Base-by-base conservation (phyloP, 163 green algal genomes). In the Prototheca cutis region DNA sequence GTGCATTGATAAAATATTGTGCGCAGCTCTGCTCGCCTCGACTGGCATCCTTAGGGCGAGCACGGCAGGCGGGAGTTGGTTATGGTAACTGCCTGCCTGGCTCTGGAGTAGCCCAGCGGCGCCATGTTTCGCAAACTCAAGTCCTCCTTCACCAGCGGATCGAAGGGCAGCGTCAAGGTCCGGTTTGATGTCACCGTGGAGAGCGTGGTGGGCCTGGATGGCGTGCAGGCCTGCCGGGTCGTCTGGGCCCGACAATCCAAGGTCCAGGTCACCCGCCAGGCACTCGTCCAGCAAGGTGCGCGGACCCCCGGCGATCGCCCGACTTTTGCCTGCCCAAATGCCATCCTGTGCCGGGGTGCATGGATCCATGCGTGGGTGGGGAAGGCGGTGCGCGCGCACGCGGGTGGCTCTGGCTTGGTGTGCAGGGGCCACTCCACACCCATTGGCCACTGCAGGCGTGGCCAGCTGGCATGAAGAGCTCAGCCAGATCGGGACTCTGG, bases 241-340 rank as follows among this genome's bases (percentile, higher is more conserved):
- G 45, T 73, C 17, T 77, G 70, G 70, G 59, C 64, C 1, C 59
- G 70, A 7, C 58, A 71, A 25, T 55, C 60, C 29, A 77, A 77
- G 39, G 55, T 77, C 29, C 59, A 66, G 21, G 63, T 77, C 39
- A 73, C 64, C 32, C 68, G 65, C 51, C 24, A 57, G 39, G 59
- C 45, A 2, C 3, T 42, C 25, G 42, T 24, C 13, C 58, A 48
- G 19, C 8, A 25, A 40, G 67, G 67, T 74, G 40, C 24, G 54
- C 24, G 24, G 18, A 13, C n/a, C n/a, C n/a, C n/a, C n/a, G n/a
- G 17, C 17, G 29, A 23, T 58, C 13, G 42, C 23, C 23, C 5
- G 13, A 7, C 13, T 25, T 23, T 19, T 45, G 42, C 17, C 23
- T 27, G 17, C 13, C 18, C 23, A 51, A 51, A 28, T 51, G 23